Evolutionary conservation across 1,139 yeast species (phyloP), one percentile per base, ranked within the genome.

Genomic region (Zygoascus hellenicus): DNA sequence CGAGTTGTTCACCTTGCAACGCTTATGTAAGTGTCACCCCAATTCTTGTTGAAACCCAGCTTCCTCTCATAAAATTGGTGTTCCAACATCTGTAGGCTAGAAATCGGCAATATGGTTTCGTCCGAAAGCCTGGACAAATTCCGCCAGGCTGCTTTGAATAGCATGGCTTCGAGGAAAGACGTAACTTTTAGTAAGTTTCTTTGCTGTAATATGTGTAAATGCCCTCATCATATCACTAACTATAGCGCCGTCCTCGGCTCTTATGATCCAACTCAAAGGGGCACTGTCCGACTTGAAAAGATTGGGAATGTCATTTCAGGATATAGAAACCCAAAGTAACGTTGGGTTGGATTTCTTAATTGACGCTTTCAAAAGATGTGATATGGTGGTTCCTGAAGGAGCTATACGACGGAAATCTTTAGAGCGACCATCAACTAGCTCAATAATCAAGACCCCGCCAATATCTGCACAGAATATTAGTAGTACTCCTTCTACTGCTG

Each of bases 221-320:
- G n/a, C 26, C 6, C 26, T 22, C 26, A 22, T 22, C 26, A 5
- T 7, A 22, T 4, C 26, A 22, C 26, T 22, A 22, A 22, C 26
- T 22, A 3, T 31, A 43, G 46, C 41, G 7, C 34, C 32, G 13
- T 22, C 32, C 6, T n/a, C 40, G 9, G 31, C 16, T 2, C n/a
- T 40, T 5, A 4, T 30, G n/a, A 29, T 14, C 16, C 46, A 38
- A 33, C 38, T 45, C 11, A 9, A 34, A 34, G 32, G 51, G 22
- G 65, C 66, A 1, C 48, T 62, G n/a, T 41, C 33, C 13, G 60
- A 60, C 34, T 48, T 64, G 36, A 48, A 56, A 10, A 50, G 55
- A 3, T 54, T 64, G 19, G 68, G 68, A 6, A 51, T 61, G 34
- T 50, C 56, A 14, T 58, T 60, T 45, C 52, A 53, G n/a, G 65